phyloP scores from a whole-genome alignment of 352 stramenopile species.

The Saprolegnia diclina region DNA sequence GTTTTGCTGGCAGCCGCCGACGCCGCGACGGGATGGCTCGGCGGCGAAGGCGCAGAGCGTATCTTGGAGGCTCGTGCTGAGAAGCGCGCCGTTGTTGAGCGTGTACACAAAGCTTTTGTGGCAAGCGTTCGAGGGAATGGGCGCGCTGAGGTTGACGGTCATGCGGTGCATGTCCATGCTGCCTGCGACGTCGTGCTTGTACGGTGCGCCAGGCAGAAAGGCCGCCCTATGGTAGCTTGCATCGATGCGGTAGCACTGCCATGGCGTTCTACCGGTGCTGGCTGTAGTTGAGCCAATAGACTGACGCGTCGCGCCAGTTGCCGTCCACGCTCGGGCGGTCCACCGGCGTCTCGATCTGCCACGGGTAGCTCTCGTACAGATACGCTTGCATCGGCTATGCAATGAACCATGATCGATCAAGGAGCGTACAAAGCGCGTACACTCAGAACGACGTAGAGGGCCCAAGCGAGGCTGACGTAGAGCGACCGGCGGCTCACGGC shows the following conservation, averaged over 20 bases:
- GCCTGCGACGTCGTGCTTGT: background rate
- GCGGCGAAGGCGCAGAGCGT: background rate
- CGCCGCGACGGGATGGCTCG: background rate
- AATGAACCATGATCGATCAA: background rate
- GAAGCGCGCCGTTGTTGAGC: background rate
- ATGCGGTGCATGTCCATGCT: slow-evolving; percentile 7
- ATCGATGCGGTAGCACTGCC: background rate
- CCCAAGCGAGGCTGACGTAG: background rate
- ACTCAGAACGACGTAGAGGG: background rate
- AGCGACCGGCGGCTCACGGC: background rate
- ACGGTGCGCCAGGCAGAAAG: background rate
- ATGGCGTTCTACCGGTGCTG: background rate
- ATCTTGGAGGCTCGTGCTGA: background rate
- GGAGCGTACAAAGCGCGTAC: background rate
- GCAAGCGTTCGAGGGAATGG: background rate
- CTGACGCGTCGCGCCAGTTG: background rate
- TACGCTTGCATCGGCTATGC: background rate
- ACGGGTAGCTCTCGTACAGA: slow-evolving; percentile 7
- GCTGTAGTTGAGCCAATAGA: background rate
- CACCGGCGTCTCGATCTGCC: background rate
- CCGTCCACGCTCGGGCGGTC: background rate
- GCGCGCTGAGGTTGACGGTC: background rate
- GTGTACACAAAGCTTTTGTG: background rate
- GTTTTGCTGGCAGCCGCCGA: background rate
- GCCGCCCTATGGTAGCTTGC: background rate